Conservation (phyloP, 2,329 filamentous ascomycete genomes). For the Talaromyces sp. region DNA sequence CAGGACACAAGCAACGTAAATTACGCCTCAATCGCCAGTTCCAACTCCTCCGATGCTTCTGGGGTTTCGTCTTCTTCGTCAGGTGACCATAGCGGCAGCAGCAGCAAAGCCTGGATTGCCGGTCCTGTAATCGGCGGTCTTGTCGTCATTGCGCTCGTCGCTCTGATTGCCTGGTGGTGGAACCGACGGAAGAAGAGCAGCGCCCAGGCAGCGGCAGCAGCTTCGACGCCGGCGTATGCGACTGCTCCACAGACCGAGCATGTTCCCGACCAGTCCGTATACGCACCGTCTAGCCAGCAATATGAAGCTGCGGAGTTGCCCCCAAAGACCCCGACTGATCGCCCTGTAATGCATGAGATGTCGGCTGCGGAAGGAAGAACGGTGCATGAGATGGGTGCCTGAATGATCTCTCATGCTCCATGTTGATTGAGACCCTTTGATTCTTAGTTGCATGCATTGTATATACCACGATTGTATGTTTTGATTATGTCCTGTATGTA, state of each 20-base stretch:
- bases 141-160: conserved; percentile 1
- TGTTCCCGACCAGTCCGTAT: neutral
- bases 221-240: neutral
- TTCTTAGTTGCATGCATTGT: neutral
- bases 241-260: neutral
- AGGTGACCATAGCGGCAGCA: neutral
- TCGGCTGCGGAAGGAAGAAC: neutral
- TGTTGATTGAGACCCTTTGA: neutral
- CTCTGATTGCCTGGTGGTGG: conserved; percentile 9
- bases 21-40: conserved; percentile 3
- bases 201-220: neutral
- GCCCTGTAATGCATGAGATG: neutral
- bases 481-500: neutral
- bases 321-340: neutral
- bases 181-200: neutral
- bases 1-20: conserved; percentile 1
- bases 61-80: neutral
- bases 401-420: neutral
- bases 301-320: neutral
- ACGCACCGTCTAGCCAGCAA: neutral
- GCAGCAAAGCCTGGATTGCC: conserved; percentile 15
- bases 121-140: conserved; percentile 10
- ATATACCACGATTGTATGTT: neutral
- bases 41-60: neutral
- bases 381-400: conserved; percentile 5